Evolutionary conservation across 352 stramenopile genomes (phyloP), one percentile per base, ranked within the genome.

Genomic region (Phytophthora ramorum): DNA sequence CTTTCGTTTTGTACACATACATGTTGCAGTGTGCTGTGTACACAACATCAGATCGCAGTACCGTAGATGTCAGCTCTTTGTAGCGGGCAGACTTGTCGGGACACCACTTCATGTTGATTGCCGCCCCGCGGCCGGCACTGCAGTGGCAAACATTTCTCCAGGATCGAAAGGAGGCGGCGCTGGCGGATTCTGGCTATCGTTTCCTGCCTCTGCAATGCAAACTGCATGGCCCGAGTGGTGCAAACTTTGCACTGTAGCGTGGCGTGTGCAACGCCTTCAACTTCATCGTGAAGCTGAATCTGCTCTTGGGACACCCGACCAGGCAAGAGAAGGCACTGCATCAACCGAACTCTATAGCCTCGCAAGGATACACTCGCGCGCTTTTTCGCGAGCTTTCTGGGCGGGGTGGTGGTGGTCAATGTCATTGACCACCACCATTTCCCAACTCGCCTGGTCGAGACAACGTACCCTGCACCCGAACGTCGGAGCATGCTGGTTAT

Each of bases 241-340:
- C n/a, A n/a, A n/a, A n/a, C n/a, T n/a, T n/a, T n/a, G n/a, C n/a
- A n/a, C n/a, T n/a, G n/a, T n/a, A 13, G 28, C 41, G 6, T 46
- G 19, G 47, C 44, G 35, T 71, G 50, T 71, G 63, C 63, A 71
- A 71, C 44, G 48, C 13, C 37, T 59, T 59, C 54, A 68, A 62
- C 60, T 48, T 61, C 59, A 17, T 13, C 13, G 24, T 69, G 54
- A 65, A 65, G 20, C 63, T 71, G 63, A 71, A 71, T 71, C 63
- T 71, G 63, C 63, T 62, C 20, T 52, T 66, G 63, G 43, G 55
- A 66, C 63, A 71, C 41, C 40, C 19, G 28, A 64, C 58, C 35
- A 28, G 37, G 54, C 51, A 47, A 56, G 60, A 69, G 20, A 63
- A 54, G 58, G 45, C 45, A 45, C 54, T 45, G 26, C n/a, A 13